Evolutionary conservation across 2,329 filamentous ascomycete genomes (phyloP).

Genomic region (Xylaria sp.): DNA sequence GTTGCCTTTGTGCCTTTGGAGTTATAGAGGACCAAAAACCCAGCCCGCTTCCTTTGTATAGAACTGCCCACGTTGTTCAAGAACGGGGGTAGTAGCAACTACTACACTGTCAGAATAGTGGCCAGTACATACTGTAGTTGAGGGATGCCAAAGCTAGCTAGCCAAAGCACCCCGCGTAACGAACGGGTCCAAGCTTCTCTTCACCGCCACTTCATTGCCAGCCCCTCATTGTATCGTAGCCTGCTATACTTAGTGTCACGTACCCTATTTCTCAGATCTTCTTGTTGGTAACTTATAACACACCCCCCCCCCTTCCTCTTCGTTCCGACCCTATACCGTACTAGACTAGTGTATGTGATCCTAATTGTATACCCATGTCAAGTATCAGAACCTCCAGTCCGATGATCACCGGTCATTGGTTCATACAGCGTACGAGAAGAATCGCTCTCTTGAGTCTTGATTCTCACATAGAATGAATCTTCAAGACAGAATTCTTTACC

Average conservation of each 20-base stretch:
- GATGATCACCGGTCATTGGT: constrained; percentile 48
- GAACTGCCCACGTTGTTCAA: not conserved
- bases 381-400: constrained; percentile 46
- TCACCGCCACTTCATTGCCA: constrained; percentile 47
- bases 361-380: constrained; percentile 45
- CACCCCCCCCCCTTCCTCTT: constrained; percentile 34
- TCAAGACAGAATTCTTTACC: not conserved
- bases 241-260: constrained; percentile 11
- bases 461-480: not conserved
- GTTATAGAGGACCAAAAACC: not conserved
- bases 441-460: constrained; percentile 4
- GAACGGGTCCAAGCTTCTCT: constrained; percentile 43
- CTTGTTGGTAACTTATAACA: constrained; percentile 42
- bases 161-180: constrained; percentile 40
- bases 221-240: constrained; percentile 24
- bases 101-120: not conserved
- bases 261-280: constrained; percentile 32
- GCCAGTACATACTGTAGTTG: constrained; percentile 1
- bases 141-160: not conserved
- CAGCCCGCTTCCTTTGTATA: not conserved
- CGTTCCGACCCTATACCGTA: constrained; percentile 15
- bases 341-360: constrained; percentile 34
- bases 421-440: constrained; percentile 6
- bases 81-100: not conserved
- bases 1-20: not conserved